Conservation (phyloP, 441 rosid species). For the Adansonia gregorii region DNA sequence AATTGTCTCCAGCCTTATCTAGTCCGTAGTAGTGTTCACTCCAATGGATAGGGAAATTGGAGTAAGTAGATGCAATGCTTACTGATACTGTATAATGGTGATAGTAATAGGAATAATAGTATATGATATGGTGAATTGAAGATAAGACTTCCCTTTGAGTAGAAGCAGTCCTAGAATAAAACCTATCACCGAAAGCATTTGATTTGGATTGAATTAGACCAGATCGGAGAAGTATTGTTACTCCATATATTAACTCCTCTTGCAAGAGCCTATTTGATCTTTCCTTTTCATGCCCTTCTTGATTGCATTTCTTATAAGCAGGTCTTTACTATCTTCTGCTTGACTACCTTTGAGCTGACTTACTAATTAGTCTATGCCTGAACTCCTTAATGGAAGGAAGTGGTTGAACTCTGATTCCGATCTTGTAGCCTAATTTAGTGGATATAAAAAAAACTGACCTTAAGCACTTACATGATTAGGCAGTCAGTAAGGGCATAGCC, state of each 20-base stretch:
- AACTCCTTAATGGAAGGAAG: neutral
- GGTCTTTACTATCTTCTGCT: slow-evolving; percentile 1
- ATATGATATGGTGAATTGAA: neutral
- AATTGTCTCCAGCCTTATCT: neutral
- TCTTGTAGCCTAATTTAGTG: neutral
- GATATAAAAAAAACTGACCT: neutral
- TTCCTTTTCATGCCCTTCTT: slow-evolving; percentile 12
- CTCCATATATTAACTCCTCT: slow-evolving; percentile 1
- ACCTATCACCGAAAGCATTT: no score
- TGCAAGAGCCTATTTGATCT: neutral
- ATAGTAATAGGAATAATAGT: neutral
- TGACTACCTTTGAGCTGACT: slow-evolving; percentile 11
- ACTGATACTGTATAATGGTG: neutral
- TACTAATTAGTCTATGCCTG: neutral
- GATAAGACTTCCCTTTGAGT: no score
- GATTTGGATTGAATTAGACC: no score
- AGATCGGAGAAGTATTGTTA: neutral
- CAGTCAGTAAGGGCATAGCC: neutral
- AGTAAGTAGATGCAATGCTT: neutral
- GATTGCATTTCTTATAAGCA: neutral
- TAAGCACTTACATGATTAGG: neutral
- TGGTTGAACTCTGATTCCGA: neutral
- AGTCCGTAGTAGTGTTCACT: neutral
- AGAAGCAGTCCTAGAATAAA: neutral
- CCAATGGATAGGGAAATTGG: neutral